Base-by-base conservation (phyloP, 2,329 filamentous ascomycete species). In the Aspergillus awamori region DNA sequence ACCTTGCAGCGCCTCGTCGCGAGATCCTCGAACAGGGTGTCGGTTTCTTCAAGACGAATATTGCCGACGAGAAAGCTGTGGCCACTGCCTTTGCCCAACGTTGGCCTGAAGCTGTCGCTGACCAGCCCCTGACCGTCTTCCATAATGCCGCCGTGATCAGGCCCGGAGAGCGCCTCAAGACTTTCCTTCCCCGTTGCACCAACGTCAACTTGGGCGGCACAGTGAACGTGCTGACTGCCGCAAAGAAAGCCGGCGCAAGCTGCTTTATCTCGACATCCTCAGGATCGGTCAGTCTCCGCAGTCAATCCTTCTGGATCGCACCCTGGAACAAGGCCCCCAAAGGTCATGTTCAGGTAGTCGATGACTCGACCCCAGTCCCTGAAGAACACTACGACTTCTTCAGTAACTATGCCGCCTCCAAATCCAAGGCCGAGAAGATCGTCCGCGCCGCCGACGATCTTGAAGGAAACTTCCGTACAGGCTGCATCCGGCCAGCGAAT, bases 121-220 rank as follows among this genome's bases (percentile, higher is more conserved):
- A 70, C 4, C 74, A 81, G 3, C 83, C 84, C 1, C 72, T 87
- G 24, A 86, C 84, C 1, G 84, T 87, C 13, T 85, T 84, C 67
- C 84, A 87, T 72, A 86, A 81, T 0, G 84, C 84, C 2, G 84
- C 84, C 1, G 76, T 80, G 5, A 86, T 87, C 60, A 76, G 83
- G 10, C 79, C 82, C 0, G 78, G 76, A 15, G 84, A 86, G 58
- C 80, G 84, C 6, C 76, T 78, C 53, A 67, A 70, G 49, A 70
- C 76, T 33, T 74, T 82, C 33, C 83, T 86, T 63, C 70, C 75
- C 24, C 78, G 80, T 26, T 78, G 78, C 57, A 76, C 76, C 53
- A 71, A 75, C 17, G 82, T 86, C 57, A 87, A 87, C 62, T 76
- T 85, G 24, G 69, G 67, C 8, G 84, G 84, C 8, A 83, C 83